Evolutionary conservation across 305 asterid species (phyloP).

Genomic region (Petunia hybrid): DNA sequence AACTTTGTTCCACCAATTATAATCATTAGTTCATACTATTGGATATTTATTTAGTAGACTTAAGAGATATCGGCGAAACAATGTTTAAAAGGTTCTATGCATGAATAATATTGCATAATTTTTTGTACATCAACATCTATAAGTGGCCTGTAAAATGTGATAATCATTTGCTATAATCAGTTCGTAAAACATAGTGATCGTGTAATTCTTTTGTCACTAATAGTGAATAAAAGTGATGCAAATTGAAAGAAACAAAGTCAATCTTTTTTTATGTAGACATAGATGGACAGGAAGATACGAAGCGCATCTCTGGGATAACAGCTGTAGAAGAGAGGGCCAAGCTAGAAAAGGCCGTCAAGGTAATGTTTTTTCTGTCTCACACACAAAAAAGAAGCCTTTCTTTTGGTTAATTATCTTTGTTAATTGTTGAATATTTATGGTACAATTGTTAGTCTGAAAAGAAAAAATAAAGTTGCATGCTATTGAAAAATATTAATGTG

Average conservation of each 20-base stretch:
- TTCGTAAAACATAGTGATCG: too few species aligned
- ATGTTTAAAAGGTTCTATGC: neutral
- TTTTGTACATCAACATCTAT: too few species aligned
- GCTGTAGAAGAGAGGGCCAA: constrained; percentile 55
- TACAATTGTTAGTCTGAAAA: constrained; percentile 19
- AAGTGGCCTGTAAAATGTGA: too few species aligned
- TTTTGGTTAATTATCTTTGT: too few species aligned
- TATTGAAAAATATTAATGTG: constrained; percentile 26
- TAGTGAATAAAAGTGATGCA: too few species aligned
- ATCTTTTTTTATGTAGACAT: constrained; percentile 43
- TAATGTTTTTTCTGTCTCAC: neutral
- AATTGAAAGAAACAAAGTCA: too few species aligned
- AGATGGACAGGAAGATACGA: constrained; percentile 56
- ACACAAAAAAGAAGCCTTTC: too few species aligned
- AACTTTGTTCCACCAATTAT: neutral
- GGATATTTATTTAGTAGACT: neutral
- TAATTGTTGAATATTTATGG: neutral
- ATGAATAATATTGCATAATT: neutral
- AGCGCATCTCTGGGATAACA: constrained; percentile 59
- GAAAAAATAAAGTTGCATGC: constrained; percentile 44
- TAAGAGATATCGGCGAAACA: too few species aligned
- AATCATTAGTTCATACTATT: neutral
- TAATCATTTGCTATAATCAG: too few species aligned
- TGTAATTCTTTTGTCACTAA: too few species aligned
- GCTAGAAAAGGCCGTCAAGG: constrained; percentile 58